These are phyloP conservation scores for Monotropa hypopitys DNA, from an alignment of 179 eudicot genomes.

Conservation along the genomic window DNA sequence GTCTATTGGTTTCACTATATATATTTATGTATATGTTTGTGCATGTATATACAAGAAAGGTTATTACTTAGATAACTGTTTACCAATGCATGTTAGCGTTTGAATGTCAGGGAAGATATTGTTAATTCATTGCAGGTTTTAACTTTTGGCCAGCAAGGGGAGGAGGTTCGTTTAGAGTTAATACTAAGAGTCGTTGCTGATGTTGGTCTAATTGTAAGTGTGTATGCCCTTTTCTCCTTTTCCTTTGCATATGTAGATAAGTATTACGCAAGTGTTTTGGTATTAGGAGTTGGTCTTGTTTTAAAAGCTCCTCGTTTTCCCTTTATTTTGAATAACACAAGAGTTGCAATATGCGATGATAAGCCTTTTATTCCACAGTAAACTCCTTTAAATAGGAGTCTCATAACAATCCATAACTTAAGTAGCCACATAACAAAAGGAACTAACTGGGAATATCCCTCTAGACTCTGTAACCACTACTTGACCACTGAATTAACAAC, in stretches of 20 bases:
- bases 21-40: background rate
- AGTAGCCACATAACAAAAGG: too few species aligned
- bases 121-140: slow-evolving; percentile 47
- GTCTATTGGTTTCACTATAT: background rate
- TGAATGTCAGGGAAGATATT: background rate
- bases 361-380: too few species aligned
- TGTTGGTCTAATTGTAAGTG: slow-evolving; percentile 87
- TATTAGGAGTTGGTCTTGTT: background rate
- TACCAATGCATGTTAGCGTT: background rate
- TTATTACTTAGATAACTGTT: too few species aligned
- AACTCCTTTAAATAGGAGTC: too few species aligned
- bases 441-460: too few species aligned
- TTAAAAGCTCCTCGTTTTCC: background rate
- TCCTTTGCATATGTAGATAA: background rate
- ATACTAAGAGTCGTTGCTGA: slow-evolving; percentile 94
- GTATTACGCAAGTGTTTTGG: background rate
- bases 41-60: too few species aligned
- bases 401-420: too few species aligned
- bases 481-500: too few species aligned
- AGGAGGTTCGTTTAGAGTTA: slow-evolving; percentile 82
- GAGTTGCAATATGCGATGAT: too few species aligned
- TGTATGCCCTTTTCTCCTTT: background rate
- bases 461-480: too few species aligned
- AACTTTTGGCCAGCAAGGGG: slow-evolving; percentile 77
- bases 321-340: background rate